Evolutionary conservation across 352 stramenopile species (phyloP).

Genomic region (Phytopythium mirpurense): DNA sequence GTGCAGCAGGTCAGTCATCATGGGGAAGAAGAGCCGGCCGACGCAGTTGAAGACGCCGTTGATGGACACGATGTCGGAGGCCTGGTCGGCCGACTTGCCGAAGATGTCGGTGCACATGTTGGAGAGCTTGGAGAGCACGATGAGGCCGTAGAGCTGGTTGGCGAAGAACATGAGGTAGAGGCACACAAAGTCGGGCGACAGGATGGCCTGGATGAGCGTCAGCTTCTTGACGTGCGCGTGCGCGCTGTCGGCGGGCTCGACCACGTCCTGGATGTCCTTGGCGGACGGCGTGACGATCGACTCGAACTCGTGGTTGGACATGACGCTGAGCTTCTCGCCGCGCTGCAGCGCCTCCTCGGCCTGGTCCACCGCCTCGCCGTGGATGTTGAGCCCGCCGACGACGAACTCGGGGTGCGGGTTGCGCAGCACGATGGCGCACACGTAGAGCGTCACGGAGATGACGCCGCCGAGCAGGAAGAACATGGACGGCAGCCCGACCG

Average conservation of each 20-base stretch:
- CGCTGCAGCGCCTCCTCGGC: conserved; percentile 25
- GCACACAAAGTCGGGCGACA: conserved; percentile 54
- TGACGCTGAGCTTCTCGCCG: conserved; percentile 36
- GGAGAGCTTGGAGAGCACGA: conserved; percentile 59
- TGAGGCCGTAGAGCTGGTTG: conserved; percentile 62
- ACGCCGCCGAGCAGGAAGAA: conserved; percentile 46
- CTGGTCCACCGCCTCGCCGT: conserved; percentile 38
- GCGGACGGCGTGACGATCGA: conserved; percentile 28
- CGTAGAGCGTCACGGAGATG: conserved; percentile 32
- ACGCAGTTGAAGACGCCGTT: conserved; percentile 59
- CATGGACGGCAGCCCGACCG: conserved; percentile 33
- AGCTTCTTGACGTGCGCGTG: conserved; percentile 42
- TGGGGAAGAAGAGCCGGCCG: conserved; percentile 41
- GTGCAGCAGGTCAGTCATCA: conserved; percentile 39
- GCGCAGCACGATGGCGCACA: conserved; percentile 38
- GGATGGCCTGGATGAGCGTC: conserved; percentile 45
- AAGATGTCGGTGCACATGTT: conserved; percentile 52
- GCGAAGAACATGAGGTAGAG: conserved; percentile 69
- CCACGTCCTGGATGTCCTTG: conserved; percentile 24
- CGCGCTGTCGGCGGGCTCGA: conserved; percentile 13
- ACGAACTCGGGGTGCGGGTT: conserved; percentile 43
- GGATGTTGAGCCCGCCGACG: conserved; percentile 50
- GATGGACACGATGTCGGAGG: conserved; percentile 51
- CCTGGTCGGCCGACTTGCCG: conserved; percentile 27
- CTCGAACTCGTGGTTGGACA: conserved; percentile 42